Evolutionary conservation across 179 eudicot genomes (phyloP), one percentile per base, ranked within the genome.

Genomic region (Spinacia oleracea): DNA sequence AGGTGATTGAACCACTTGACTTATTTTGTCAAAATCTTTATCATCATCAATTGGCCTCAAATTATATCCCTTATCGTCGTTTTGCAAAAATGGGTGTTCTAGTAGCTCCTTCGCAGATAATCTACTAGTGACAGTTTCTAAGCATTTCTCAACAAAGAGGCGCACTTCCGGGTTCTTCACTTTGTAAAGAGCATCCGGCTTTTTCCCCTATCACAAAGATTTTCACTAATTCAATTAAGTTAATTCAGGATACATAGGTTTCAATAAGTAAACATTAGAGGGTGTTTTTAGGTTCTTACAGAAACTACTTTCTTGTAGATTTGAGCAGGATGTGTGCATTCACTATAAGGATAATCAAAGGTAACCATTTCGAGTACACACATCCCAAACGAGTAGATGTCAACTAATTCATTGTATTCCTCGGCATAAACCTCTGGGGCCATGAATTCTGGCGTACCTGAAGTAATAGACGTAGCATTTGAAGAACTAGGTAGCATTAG

Each of bases 81-180:
- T 63, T 71, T 67, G 93, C 71, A 91, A 91, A 80, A 91, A 91
- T 1, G 90, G 91, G 67, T 91, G 93, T 42, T 77, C 81, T 32
- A 91, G 77, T 35, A 91, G 92, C 85, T 87, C 90, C 79, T 77
- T 87, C 21, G 96, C 96, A 32, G 96, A 77, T 12, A 84, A 78
- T 82, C 96, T 84, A 66, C 23, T 31, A 25, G 92, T 85, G 21
- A 86, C 93, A 9, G 89, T 86, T 21, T 90, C 92, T 51, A 91
- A 78, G 75, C 96, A 91, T 84, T 90, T 91, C 73, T 91, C 93
- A 21, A 91, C 86, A 68, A 91, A 91, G 76, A 59, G 58, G 68
- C 88, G 86, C 46, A 91, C 85, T 73, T 89, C 91, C 0, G 87
- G 92, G 80, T 91, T 90, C 77, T 84, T 78, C 16, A 91, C 93